Conservation (phyloP, 2,329 filamentous ascomycete species). For the Trichoderma sp. region DNA sequence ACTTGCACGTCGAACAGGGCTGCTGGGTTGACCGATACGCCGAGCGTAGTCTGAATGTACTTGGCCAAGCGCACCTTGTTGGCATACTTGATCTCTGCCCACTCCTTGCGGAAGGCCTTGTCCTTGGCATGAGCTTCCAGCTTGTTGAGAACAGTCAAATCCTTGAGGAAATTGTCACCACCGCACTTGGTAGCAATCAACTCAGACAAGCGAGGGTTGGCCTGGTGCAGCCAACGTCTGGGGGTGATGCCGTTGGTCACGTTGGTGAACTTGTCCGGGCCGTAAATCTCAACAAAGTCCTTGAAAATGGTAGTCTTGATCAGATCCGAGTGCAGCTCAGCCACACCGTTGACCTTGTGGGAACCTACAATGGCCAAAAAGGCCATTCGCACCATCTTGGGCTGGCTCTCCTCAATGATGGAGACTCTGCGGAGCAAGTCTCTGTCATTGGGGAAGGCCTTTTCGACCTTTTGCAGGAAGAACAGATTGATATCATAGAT, state of each 20-base stretch:
- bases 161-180: conserved; percentile 80
- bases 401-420: conserved; percentile 93
- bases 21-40: conserved; percentile 79
- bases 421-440: conserved; percentile 86
- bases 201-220: conserved; percentile 87
- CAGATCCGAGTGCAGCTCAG: conserved; percentile 93
- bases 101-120: conserved; percentile 87
- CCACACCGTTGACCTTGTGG: conserved; percentile 98
- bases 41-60: conserved; percentile 80
- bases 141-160: conserved; percentile 81
- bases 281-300: conserved; percentile 94
- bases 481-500: conserved; percentile 97
- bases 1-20: conserved; percentile 96
- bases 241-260: conserved; percentile 98
- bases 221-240: conserved; percentile 93
- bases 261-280: conserved; percentile 96
- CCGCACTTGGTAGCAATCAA: conserved; percentile 89
- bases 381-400: conserved; percentile 98
- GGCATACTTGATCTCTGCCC: conserved; percentile 92
- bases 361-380: conserved; percentile 92
- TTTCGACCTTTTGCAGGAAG: conserved; percentile 90
- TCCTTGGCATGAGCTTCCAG: conserved; percentile 83
- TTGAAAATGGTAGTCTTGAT: conserved; percentile 99
- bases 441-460: conserved; percentile 82
- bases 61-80: conserved; percentile 93